phyloP scores from a whole-genome alignment of 768 basidiomycete genomes.

The Hericium rajendrae region DNA sequence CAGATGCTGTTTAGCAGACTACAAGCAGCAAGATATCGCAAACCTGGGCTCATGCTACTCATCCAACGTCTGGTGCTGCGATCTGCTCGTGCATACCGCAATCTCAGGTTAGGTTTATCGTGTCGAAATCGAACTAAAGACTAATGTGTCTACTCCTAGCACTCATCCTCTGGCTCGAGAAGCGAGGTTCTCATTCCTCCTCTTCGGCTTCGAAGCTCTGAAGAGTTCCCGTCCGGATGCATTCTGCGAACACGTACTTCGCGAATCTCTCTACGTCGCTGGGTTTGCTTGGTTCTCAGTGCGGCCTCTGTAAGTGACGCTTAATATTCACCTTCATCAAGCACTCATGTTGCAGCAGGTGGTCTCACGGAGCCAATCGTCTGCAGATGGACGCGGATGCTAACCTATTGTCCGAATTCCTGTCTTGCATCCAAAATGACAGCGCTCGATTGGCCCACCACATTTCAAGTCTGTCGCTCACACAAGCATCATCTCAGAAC shows the following conservation, averaged over 20 bases:
- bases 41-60: slow-evolving; percentile 75
- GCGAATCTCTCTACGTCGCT: slow-evolving; percentile 66
- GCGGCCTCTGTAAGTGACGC: slow-evolving; percentile 68
- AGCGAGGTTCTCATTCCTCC: slow-evolving; percentile 77
- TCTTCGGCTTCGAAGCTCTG: slow-evolving; percentile 89
- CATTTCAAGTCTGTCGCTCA: slow-evolving; percentile 53
- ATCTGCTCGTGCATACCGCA: slow-evolving; percentile 59
- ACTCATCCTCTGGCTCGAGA: slow-evolving; percentile 90
- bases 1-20: slow-evolving; percentile 87
- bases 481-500: slow-evolving; percentile 26
- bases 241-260: slow-evolving; percentile 64
- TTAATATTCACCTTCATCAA: neutral
- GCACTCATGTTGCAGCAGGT: slow-evolving; percentile 36
- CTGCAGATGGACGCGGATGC: slow-evolving; percentile 86
- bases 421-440: slow-evolving; percentile 69
- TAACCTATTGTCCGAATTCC: slow-evolving; percentile 77
- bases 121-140: neutral
- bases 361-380: slow-evolving; percentile 93
- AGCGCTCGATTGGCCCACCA: slow-evolving; percentile 45
- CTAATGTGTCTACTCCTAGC: slow-evolving; percentile 29
- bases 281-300: slow-evolving; percentile 93
- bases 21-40: slow-evolving; percentile 86
- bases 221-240: slow-evolving; percentile 82
- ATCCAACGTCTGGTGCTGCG: slow-evolving; percentile 78
- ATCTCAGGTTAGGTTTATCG: slow-evolving; percentile 53